Evolutionary conservation across 1,284 basidiomycete species (phyloP).

Genomic region (Trametes polyzona): DNA sequence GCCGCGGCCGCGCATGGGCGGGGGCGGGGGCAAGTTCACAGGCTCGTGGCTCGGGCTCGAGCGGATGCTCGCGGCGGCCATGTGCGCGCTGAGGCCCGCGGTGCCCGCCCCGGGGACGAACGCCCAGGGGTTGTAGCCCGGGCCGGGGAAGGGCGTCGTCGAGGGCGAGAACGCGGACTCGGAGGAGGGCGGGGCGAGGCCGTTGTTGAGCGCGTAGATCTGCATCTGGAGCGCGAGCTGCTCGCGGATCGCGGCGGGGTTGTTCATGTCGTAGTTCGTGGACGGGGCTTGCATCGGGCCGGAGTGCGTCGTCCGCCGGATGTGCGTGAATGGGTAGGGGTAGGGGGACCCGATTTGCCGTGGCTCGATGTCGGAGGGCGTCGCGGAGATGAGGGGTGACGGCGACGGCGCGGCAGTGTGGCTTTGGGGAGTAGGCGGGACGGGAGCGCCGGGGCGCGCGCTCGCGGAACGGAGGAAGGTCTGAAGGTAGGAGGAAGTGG

Average conservation of each 20-base stretch:
- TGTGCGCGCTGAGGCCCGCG: constrained; percentile 36
- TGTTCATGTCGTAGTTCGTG: constrained; percentile 52
- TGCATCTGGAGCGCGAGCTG: constrained; percentile 75
- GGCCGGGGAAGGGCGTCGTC: constrained; percentile 65
- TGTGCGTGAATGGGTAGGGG: constrained; percentile 74
- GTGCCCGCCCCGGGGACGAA: constrained; percentile 52
- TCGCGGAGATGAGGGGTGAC: constrained; percentile 57
- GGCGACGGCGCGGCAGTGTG: constrained; percentile 72
- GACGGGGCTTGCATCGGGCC: constrained; percentile 45
- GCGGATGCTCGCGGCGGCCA: constrained; percentile 55
- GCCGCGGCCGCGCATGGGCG: constrained; percentile 38
- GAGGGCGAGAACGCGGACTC: constrained; percentile 77
- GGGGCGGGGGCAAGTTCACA: constrained; percentile 55
- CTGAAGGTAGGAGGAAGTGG: constrained; percentile 59
- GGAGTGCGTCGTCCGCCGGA: constrained; percentile 54
- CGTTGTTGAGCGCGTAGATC: constrained; percentile 74
- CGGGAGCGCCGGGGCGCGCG: constrained; percentile 66
- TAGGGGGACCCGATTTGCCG: constrained; percentile 69
- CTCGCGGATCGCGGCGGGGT: constrained; percentile 59
- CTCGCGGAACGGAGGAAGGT: constrained; percentile 53
- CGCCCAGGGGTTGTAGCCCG: constrained; percentile 68
- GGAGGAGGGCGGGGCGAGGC: constrained; percentile 51
- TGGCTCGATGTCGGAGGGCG: constrained; percentile 41
- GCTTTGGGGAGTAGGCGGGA: constrained; percentile 76
- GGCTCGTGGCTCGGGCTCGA: constrained; percentile 80